Evolutionary conservation across 108 stramenopile genomes (phyloP), one percentile per base, ranked within the genome.

Genomic region (Nannochloropsis salina): DNA sequence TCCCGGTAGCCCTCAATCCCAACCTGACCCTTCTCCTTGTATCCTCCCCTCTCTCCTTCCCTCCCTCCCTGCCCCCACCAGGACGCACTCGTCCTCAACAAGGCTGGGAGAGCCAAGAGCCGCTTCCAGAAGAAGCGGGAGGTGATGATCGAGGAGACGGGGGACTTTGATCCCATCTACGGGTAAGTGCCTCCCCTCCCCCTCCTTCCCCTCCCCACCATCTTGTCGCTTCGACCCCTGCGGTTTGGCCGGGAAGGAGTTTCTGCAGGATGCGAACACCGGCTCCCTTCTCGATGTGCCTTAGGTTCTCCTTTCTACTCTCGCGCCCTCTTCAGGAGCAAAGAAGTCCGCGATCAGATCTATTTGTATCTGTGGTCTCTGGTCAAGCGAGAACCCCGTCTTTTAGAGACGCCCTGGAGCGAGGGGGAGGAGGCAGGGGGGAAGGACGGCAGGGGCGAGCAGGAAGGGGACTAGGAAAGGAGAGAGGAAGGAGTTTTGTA

Each of bases 261-360:
- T 31, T 31, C 31, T 31, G 31, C 31, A 31, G 31, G 31, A 31
- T 31, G 31, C 31, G 31, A 31, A 31, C 31, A 31, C 31, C 31
- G 15, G 2, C 15, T 74, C 61, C 61, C 61, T 74, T n/a, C n/a
- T 74, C 6, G 20, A 74, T n/a, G 61, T 74, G 61, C 3, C 20
- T 74, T n/a, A 74, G 47, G 47, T 51, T 15, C 47, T 51, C 47
- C 0, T 15, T 51, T 15, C 47, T 15, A 12, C 47, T 15, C 47
- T 15, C 47, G 15, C 47, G 10, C 47, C 47, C 47, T 51, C 15
- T 51, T 15, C 47, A 51, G 47, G 47, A 51, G 47, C 61, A 74
- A 74, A 74, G 61, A 74, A 74, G 61, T 74, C 20, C 61, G 61
- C n/a, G 61, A 74, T 74, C 61, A 74, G n/a, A 74, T 74, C n/a